These are phyloP conservation scores for Nakaseomyces glabratus DNA, from an alignment of 1,139 yeast genomes.

Conservation along the genomic window DNA sequence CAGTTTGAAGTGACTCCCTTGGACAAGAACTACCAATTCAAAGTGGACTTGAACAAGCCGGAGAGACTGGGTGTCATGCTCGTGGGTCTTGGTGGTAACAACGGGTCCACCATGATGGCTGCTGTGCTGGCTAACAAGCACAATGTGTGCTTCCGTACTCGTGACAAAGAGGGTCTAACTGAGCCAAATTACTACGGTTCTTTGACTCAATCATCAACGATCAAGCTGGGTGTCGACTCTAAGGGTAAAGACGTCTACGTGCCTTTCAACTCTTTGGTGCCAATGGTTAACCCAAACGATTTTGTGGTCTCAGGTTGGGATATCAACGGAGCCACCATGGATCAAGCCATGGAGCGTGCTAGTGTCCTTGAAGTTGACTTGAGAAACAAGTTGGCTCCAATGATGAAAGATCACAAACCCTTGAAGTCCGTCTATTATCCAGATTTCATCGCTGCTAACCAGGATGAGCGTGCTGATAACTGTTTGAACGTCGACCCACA, in stretches of 20 bases:
- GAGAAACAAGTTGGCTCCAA: constrained; percentile 65
- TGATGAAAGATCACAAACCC: constrained; percentile 59
- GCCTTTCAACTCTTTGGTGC: constrained; percentile 83
- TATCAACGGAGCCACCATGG: constrained; percentile 62
- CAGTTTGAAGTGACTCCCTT: constrained; percentile 60
- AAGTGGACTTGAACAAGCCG: constrained; percentile 73
- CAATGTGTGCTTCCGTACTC: constrained; percentile 68
- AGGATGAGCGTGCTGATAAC: constrained; percentile 85
- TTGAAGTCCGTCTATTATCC: constrained; percentile 87
- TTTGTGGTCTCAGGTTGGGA: constrained; percentile 94
- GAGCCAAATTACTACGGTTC: constrained; percentile 90
- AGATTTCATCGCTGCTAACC: constrained; percentile 93
- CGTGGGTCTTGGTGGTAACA: constrained; percentile 95
- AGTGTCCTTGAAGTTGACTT: constrained; percentile 79
- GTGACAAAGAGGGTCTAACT: constrained; percentile 52
- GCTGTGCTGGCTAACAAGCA: constrained; percentile 81
- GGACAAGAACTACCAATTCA: constrained; percentile 69
- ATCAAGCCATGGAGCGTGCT: constrained; percentile 76
- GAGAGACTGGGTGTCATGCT: constrained; percentile 72
- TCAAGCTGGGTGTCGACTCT: constrained; percentile 77
- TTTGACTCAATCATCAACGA: constrained; percentile 89
- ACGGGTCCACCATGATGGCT: constrained; percentile 85
- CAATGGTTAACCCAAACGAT: constrained; percentile 85
- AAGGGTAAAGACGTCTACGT: constrained; percentile 84
- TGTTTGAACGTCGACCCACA: constrained; percentile 49